Evolutionary conservation across 306 rosid species (phyloP).

Genomic region (Cucumis cinereus): DNA sequence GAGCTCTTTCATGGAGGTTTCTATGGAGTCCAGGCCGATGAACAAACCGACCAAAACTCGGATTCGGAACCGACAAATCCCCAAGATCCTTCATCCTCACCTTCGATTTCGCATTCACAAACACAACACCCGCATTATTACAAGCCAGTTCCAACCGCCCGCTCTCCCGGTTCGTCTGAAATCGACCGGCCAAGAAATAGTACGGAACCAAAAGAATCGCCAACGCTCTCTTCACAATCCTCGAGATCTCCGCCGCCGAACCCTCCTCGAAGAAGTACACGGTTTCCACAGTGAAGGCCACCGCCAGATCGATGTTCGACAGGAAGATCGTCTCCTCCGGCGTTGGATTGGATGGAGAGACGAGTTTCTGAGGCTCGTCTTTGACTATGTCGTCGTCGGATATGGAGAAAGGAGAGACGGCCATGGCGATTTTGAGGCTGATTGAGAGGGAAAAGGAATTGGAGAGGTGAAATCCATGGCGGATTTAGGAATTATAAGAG

Average conservation of each 20-base stretch:
- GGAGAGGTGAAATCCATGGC: not conserved
- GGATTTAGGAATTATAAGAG: not conserved
- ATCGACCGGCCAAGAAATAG: conserved; percentile 37
- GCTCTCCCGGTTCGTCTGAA: conserved; percentile 15
- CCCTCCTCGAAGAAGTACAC: conserved; percentile 42
- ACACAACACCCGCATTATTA: conserved; percentile 35
- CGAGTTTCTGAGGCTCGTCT: conserved; percentile 2
- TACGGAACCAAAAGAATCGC: conserved; percentile 25
- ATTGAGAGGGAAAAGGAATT: not conserved
- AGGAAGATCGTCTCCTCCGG: conserved; percentile 23
- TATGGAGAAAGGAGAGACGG: not conserved
- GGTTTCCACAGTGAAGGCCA: conserved; percentile 42
- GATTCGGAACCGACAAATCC: conserved; percentile 24
- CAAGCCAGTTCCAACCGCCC: conserved; percentile 36
- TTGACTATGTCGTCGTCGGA: not conserved
- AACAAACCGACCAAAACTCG: conserved; percentile 18
- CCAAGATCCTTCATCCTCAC: conserved; percentile 29
- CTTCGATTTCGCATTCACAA: conserved; percentile 24
- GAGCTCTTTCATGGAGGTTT: conserved; percentile 6
- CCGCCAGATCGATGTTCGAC: conserved; percentile 40
- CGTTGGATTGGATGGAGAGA: conserved; percentile 22
- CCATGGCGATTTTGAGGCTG: not conserved
- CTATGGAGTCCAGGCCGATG: conserved; percentile 6
- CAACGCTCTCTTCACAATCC: conserved; percentile 18
- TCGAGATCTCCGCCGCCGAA: conserved; percentile 20